phyloP scores from a whole-genome alignment of 1,139 yeast genomes.

The Suhomyces bokatorum region DNA sequence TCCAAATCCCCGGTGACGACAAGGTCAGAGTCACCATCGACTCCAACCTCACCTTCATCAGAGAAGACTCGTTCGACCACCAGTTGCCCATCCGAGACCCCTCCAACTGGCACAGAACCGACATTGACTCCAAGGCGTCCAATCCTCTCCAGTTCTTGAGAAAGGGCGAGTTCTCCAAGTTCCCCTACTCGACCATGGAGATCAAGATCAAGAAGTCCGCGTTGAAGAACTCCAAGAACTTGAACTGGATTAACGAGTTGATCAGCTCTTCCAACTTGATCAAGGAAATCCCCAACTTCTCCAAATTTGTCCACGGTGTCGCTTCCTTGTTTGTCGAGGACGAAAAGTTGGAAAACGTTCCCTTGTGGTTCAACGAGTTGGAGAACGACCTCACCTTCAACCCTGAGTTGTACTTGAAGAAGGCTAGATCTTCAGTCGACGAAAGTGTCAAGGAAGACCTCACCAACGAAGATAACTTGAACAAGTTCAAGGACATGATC shows the following conservation, averaged over 20 bases:
- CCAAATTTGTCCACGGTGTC: constrained; percentile 88
- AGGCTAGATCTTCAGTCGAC: constrained; percentile 63
- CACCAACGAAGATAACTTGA: constrained; percentile 49
- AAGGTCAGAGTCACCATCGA: constrained; percentile 86
- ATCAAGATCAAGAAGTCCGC: constrained; percentile 66
- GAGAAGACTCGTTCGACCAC: constrained; percentile 86
- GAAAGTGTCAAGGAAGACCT: constrained; percentile 68
- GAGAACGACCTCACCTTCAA: constrained; percentile 46
- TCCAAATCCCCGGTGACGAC: constrained; percentile 97
- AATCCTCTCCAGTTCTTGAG: constrained; percentile 74
- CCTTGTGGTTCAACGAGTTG: constrained; percentile 92
- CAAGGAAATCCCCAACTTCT: constrained; percentile 87
- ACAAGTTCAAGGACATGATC: constrained; percentile 46
- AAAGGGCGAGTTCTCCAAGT: constrained; percentile 81
- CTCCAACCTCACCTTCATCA: constrained; percentile 79
- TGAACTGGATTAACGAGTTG: constrained; percentile 86
- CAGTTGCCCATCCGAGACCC: constrained; percentile 91
- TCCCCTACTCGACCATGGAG: constrained; percentile 92
- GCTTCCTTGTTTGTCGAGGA: constrained; percentile 86
- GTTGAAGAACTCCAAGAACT: constrained; percentile 39
- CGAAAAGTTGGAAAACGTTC: constrained; percentile 84
- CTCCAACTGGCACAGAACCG: constrained; percentile 85
- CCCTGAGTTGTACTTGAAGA: constrained; percentile 19
- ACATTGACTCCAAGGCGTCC: constrained; percentile 73
- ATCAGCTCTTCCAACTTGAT: constrained; percentile 74